Evolutionary conservation across 1,284 basidiomycete species (phyloP), one percentile per base, ranked within the genome.

Genomic region (Melampsora larici-populina): DNA sequence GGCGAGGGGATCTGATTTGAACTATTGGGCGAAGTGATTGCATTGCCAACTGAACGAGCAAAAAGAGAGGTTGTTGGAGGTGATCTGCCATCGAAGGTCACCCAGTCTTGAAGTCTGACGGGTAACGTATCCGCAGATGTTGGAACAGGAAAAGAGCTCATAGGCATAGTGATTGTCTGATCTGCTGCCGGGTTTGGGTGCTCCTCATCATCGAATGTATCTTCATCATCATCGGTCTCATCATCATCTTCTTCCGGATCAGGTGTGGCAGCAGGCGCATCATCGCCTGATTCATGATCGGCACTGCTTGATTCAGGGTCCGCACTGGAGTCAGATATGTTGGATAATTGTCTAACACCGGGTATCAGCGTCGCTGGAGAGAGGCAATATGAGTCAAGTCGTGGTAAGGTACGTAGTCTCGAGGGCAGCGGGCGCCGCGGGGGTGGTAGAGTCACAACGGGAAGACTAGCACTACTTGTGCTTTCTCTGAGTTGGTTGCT

Each of bases 301-400:
- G 55, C 55, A 17, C 55, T 24, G 15, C 43, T 46, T 4, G n/a
- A 60, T 13, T 60, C 55, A 11, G 29, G n/a, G 24, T 60, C 55
- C n/a, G n/a, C 55, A 60, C 55, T 60, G n/a, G 55, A 60, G 7
- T 60, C 55, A 9, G 55, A 60, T 60, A 31, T 26, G 29, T 60
- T 60, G n/a, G 55, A 60, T 60, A 60, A 31, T 60, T 60, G 55
- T 15, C 55, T 24, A 8, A 18, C 29, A 60, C 55, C 55, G 8
- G 55, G 55, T 31, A 31, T 31, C 29, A 60, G 18, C 15, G 55
- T 60, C n/a, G 55, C 15, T 24, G 55, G 29, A 60, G 55, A 60
- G 29, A 60, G 55, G 15, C 24, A 60, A 60, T 60, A 60, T 15
- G 55, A 60, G 29, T 60, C 55, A 26, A 60, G 55, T 60, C 55